phyloP scores from a whole-genome alignment of 352 stramenopile genomes.

The Phytopythium vexans region DNA sequence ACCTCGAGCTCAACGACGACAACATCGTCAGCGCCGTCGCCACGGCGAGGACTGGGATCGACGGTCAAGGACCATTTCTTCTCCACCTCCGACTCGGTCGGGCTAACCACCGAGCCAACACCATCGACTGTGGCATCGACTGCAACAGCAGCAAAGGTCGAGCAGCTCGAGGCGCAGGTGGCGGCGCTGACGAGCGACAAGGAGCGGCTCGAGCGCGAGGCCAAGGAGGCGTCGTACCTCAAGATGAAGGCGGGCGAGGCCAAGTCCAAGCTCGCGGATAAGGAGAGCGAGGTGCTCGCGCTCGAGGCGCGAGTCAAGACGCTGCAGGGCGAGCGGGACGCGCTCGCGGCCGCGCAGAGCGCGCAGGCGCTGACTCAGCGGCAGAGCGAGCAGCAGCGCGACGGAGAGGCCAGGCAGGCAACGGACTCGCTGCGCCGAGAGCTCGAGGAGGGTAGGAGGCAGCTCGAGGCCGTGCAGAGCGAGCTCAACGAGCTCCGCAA shows the following conservation, averaged over 20 bases:
- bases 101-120: no score
- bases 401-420: constrained; percentile 12
- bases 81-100: no score
- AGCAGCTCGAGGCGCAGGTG: constrained; percentile 31
- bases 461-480: constrained; percentile 17
- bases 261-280: constrained; percentile 38
- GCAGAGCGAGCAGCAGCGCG: constrained; percentile 29
- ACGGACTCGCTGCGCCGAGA: constrained; percentile 3
- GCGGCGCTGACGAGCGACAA: constrained; percentile 20
- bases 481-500: constrained; percentile 20
- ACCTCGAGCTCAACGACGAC: constrained; percentile 3
- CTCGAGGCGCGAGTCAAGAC: no score
- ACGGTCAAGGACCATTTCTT: constrained; percentile 25
- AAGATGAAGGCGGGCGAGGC: constrained; percentile 52
- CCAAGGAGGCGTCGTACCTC: constrained; percentile 51
- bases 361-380: no score
- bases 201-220: constrained; percentile 23
- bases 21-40: constrained; percentile 7
- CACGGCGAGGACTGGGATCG: constrained; percentile 10
- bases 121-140: constrained; percentile 2
- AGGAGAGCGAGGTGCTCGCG: constrained; percentile 17
- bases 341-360: no score
- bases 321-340: no score
- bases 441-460: constrained; percentile 17
- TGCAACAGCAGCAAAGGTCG: constrained; percentile 16